A percentile compares a stretch with the other conserved stretches of the same genome.
Conservation (phyloP, 2,329 filamentous ascomycete genomes). For the Calonectria henricotiae region DNA sequence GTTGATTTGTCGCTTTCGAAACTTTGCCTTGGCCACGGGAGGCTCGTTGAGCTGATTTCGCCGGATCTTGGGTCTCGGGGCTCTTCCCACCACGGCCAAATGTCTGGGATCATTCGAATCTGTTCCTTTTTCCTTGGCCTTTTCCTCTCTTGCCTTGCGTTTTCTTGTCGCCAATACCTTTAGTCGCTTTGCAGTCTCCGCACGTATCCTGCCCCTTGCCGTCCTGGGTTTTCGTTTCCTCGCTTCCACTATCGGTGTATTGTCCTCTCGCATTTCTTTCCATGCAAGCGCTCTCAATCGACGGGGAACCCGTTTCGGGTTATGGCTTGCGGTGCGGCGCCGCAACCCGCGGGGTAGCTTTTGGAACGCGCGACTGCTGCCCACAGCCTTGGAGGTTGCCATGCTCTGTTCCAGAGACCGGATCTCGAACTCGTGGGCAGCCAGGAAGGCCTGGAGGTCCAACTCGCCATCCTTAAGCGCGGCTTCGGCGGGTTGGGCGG, state of each 20-base stretch:
- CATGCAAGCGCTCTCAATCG: slow-evolving; percentile 80
- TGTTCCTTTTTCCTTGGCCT: slow-evolving; percentile 49
- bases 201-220: slow-evolving; percentile 75
- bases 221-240: slow-evolving; percentile 75
- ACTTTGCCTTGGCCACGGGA: slow-evolving; percentile 74
- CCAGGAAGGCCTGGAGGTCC: slow-evolving; percentile 87
- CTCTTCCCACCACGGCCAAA: slow-evolving; percentile 46
- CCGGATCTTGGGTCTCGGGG: slow-evolving; percentile 77
- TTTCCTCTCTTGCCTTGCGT: slow-evolving; percentile 61
- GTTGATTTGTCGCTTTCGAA: slow-evolving; percentile 86
- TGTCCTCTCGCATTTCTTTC: slow-evolving; percentile 88
- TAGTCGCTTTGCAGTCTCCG: slow-evolving; percentile 83
- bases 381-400: slow-evolving; percentile 76
- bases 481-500: slow-evolving; percentile 67
- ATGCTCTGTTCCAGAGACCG: slow-evolving; percentile 88
- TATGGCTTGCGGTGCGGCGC: slow-evolving; percentile 93
- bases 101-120: slow-evolving; percentile 36
- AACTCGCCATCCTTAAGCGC: slow-evolving; percentile 82
- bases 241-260: slow-evolving; percentile 85
- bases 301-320: slow-evolving; percentile 90
- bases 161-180: slow-evolving; percentile 75
- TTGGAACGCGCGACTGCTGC: slow-evolving; percentile 86
- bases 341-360: slow-evolving; percentile 88
- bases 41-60: slow-evolving; percentile 79
- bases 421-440: slow-evolving; percentile 91